These are phyloP conservation scores for Penicillium canescens DNA, from an alignment of 495 filamentous ascomycete genomes.

Conservation along the genomic window DNA sequence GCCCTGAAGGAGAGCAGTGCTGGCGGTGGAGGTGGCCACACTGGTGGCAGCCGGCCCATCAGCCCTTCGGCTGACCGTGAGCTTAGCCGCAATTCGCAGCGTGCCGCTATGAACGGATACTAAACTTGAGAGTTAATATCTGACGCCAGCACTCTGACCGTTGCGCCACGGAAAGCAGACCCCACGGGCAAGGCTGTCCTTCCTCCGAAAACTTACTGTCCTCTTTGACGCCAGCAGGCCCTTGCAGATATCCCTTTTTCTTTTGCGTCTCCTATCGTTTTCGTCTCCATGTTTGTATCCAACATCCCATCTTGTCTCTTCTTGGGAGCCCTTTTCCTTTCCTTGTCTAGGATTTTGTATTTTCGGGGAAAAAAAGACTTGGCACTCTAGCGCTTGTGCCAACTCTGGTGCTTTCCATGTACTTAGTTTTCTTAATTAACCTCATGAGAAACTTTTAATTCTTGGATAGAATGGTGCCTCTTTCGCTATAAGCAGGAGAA, in stretches of 20 bases:
- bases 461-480: conserved; percentile 4
- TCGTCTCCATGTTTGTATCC: conserved; percentile 27
- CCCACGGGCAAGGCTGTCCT: conserved; percentile 13
- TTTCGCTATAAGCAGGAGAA: neutral
- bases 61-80: conserved; percentile 91
- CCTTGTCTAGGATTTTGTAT: conserved; percentile 30
- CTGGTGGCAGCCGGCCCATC: conserved; percentile 82
- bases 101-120: conserved; percentile 98
- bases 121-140: conserved; percentile 40
- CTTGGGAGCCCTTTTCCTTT: conserved; percentile 20
- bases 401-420: conserved; percentile 38
- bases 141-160: conserved; percentile 18
- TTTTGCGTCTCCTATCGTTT: conserved; percentile 33
- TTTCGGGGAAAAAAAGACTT: conserved; percentile 32
- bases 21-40: conserved; percentile 70
- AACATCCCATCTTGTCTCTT: conserved; percentile 11
- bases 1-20: conserved; percentile 97
- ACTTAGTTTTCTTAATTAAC: conserved; percentile 45
- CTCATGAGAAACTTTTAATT: conserved; percentile 28
- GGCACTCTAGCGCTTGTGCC: conserved; percentile 31
- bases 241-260: conserved; percentile 51
- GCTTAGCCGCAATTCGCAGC: conserved; percentile 92
- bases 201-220: conserved; percentile 27
- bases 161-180: conserved; percentile 12
- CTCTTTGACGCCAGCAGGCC: conserved; percentile 39